A percentile compares a stretch with the other conserved stretches of the same genome.
Conservation (phyloP, 2,329 filamentous ascomycete genomes). For the Neurospora sp. region DNA sequence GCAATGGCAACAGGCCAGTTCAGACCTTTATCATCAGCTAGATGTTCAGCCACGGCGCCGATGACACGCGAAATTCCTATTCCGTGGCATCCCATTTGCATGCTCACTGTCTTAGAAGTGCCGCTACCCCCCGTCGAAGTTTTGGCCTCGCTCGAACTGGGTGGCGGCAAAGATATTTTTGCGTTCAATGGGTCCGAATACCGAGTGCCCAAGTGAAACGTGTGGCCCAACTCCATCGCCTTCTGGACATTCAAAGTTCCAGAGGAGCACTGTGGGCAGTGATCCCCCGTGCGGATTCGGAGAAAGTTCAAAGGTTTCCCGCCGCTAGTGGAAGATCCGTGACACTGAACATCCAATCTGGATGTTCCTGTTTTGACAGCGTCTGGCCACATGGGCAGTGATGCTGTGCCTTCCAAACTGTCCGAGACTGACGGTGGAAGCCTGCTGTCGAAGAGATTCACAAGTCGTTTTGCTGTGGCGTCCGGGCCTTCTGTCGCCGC, state of each 20-base stretch:
- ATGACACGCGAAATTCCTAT: slow-evolving; percentile 90
- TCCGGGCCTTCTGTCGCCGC: slow-evolving; percentile 20
- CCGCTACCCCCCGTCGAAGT: slow-evolving; percentile 15
- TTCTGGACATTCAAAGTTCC: slow-evolving; percentile 56
- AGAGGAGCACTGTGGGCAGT: slow-evolving; percentile 58
- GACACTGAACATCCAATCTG: neutral
- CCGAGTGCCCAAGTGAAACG: slow-evolving; percentile 83
- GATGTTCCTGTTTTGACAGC: slow-evolving; percentile 1
- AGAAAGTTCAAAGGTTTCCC: slow-evolving; percentile 49
- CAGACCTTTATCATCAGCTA: slow-evolving; percentile 62
- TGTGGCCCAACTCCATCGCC: slow-evolving; percentile 87
- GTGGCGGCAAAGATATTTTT: slow-evolving; percentile 34
- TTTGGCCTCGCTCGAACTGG: slow-evolving; percentile 2
- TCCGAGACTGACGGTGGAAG: slow-evolving; percentile 13
- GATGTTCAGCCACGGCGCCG: slow-evolving; percentile 69
- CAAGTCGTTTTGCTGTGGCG: slow-evolving; percentile 14
- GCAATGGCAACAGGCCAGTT: slow-evolving; percentile 85
- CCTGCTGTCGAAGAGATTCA: slow-evolving; percentile 30
- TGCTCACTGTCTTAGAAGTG: slow-evolving; percentile 32
- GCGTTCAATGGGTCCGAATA: slow-evolving; percentile 71
- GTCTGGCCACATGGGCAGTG: slow-evolving; percentile 11
- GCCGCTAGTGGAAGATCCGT: neutral
- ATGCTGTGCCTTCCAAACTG: neutral
- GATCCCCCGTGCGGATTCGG: slow-evolving; percentile 55
- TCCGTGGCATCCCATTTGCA: slow-evolving; percentile 95